Percentiles rank a stretch among this genome's conserved stretches.
Conservation (phyloP, 306 rosid species). For the Rosa multiflora region DNA sequence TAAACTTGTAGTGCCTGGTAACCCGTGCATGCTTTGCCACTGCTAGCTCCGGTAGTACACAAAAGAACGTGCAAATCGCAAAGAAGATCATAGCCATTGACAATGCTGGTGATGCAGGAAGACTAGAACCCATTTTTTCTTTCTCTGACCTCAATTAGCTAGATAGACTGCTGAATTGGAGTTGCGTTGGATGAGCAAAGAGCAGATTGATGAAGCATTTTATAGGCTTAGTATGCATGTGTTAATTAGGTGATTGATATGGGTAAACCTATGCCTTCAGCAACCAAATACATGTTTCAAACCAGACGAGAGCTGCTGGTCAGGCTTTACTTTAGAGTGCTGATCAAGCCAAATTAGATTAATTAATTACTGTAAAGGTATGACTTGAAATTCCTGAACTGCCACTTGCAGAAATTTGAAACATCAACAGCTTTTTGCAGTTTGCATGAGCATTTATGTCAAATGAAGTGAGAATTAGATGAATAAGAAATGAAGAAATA, state of each 20-base stretch:
- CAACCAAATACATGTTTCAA: constrained; percentile 28
- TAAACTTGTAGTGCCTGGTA: constrained; percentile 68
- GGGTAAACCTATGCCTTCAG: constrained; percentile 30
- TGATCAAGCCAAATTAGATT: constrained; percentile 40
- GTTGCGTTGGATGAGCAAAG: constrained; percentile 40
- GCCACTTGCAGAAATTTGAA: neutral
- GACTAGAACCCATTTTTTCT: constrained; percentile 33
- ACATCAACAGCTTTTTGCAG: neutral
- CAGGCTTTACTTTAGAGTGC: constrained; percentile 50
- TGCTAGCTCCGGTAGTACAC: constrained; percentile 35
- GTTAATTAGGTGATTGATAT: constrained; percentile 62
- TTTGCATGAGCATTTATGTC: constrained; percentile 19
- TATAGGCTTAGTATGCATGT: constrained; percentile 24
- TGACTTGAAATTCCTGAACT: constrained; percentile 21
- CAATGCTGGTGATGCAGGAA: constrained; percentile 23
- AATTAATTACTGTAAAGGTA: constrained; percentile 14
- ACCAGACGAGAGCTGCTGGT: constrained; percentile 35
- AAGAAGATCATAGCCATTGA: constrained; percentile 21
- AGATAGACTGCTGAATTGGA: neutral
- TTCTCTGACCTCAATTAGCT: neutral
- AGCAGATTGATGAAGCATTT: constrained; percentile 9
- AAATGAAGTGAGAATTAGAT: neutral
- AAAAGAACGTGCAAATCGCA: constrained; percentile 32
- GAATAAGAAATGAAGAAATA: neutral
- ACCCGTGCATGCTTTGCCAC: constrained; percentile 48